phyloP scores from a whole-genome alignment of 2,329 filamentous ascomycete genomes.

The Aspergillus neotritici region DNA sequence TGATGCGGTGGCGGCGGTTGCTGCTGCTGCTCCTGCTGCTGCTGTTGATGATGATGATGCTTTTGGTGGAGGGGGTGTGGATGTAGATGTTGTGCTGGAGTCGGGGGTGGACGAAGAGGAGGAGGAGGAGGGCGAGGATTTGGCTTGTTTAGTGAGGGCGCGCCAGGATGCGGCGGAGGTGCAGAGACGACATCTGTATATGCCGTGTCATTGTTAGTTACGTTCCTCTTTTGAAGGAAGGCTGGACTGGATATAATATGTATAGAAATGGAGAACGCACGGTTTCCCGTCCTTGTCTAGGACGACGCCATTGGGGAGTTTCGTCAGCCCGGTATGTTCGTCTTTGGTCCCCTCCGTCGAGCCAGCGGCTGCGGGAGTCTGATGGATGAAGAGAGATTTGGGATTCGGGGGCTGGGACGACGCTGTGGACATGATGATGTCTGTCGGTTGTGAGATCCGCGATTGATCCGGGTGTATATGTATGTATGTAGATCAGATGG shows the following conservation, averaged over 20 bases:
- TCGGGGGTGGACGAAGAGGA: slow-evolving; percentile 18
- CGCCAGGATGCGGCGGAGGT: slow-evolving; percentile 45
- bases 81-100: slow-evolving; percentile 23
- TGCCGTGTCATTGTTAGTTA: not conserved
- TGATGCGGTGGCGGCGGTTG: slow-evolving; percentile 21
- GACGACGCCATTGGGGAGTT: slow-evolving; percentile 44
- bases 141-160: slow-evolving; percentile 40
- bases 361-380: slow-evolving; percentile 9
- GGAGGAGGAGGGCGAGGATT: slow-evolving; percentile 30
- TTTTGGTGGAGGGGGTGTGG: slow-evolving; percentile 33
- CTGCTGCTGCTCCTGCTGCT: slow-evolving; percentile 14
- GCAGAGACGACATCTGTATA: slow-evolving; percentile 43
- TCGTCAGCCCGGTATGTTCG: slow-evolving; percentile 19
- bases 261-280: slow-evolving; percentile 25
- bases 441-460: not conserved
- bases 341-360: slow-evolving; percentile 20
- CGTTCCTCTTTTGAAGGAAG: not conserved
- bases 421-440: slow-evolving; percentile 13
- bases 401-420: slow-evolving; percentile 10
- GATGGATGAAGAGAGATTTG: slow-evolving; percentile 14
- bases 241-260: not conserved
- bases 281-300: slow-evolving; percentile 48
- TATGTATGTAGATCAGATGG: too few relatives aligned
- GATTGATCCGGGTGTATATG: not conserved
- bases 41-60: slow-evolving; percentile 27